Base-by-base conservation (phyloP, 768 basidiomycete species). In the Omphalotus guepiniiformis region DNA sequence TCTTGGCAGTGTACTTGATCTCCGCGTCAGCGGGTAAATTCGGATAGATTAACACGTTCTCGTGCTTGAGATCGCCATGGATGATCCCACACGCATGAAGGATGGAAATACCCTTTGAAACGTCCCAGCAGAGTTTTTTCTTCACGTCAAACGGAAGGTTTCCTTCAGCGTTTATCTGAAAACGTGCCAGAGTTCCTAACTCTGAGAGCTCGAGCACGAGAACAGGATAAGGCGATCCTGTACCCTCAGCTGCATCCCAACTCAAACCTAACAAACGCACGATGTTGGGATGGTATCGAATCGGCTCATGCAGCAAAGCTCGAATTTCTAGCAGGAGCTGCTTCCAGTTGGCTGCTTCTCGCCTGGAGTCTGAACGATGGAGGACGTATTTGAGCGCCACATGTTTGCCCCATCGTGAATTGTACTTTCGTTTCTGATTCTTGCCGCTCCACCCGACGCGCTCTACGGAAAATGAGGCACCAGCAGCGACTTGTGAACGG, bases 41-140 rank as follows among this genome's bases (percentile, higher is more conserved):
- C 8, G 39, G 41, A 37, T 42, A 51, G 38, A 51, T 27, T 5
- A 51, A 45, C 4, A 53, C 51, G 15, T 53, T 53, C n/a, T 53
- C 47, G 30, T 48, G 51, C 42, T 53, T 53, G 36, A 53, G 47
- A 36, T 53, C 51, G 6, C 47, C 47, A 35, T 53, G 51, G 23
- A 49, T 34, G 51, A 53, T 43, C 11, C 32, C 47, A 28, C 50
- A 51, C 6, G 50, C 50, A 29, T 51, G 50, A 11, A 51, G 46
- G 9, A 51, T 51, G 2, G 50, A 46, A 15, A 51, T 27, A 3
- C 50, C 50, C 28, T 51, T 51, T 21, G 50, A 27, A 34, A 51
- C 50, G 27, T 51, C 50, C 34, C 27, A 42, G 23, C 50, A 51
- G 7, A 51, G 36, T 26, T 51, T 32, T 29, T 51, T 51, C 21